These are phyloP conservation scores for Alternaria sp. DNA, from an alignment of 2,329 filamentous ascomycete species.

Conservation along the genomic window DNA sequence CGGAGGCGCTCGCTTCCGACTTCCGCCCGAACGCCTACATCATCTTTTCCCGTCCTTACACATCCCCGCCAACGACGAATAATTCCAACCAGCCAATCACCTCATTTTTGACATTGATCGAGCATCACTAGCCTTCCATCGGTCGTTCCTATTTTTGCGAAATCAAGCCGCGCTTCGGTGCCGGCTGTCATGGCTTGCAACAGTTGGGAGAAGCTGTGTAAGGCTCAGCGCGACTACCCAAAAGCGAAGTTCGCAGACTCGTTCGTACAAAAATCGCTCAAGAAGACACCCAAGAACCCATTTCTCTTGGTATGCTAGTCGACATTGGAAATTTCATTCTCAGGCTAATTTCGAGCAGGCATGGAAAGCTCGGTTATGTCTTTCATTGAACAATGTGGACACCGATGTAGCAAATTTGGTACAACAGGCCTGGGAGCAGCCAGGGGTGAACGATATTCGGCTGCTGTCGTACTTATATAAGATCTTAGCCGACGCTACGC, in stretches of 20 bases:
- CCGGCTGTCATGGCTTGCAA: conserved; percentile 40
- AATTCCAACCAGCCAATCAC: conserved; percentile 2
- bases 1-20: conserved; percentile 19
- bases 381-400: conserved; percentile 23
- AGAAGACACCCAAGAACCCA: conserved; percentile 46
- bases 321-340: neutral
- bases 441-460: conserved; percentile 31
- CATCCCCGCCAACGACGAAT: conserved; percentile 17
- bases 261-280: conserved; percentile 42
- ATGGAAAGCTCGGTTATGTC: conserved; percentile 40
- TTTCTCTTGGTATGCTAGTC: conserved; percentile 36
- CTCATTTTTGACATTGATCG: conserved; percentile 5
- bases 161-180: neutral
- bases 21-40: conserved; percentile 12
- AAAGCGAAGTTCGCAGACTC: conserved; percentile 45
- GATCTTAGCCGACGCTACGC: conserved; percentile 26
- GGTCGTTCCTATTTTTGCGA: neutral
- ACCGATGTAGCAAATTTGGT: conserved; percentile 18
- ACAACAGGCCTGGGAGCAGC: conserved; percentile 26
- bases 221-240: conserved; percentile 40
- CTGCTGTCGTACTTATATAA: conserved; percentile 39
- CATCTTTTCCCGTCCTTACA: conserved; percentile 18
- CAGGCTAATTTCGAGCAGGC: conserved; percentile 24
- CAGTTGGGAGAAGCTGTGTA: conserved; percentile 42
- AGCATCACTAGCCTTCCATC: conserved; percentile 1